These are phyloP conservation scores for Margaritispora aquatica DNA, from an alignment of 495 filamentous ascomycete species.

Conservation along the genomic window DNA sequence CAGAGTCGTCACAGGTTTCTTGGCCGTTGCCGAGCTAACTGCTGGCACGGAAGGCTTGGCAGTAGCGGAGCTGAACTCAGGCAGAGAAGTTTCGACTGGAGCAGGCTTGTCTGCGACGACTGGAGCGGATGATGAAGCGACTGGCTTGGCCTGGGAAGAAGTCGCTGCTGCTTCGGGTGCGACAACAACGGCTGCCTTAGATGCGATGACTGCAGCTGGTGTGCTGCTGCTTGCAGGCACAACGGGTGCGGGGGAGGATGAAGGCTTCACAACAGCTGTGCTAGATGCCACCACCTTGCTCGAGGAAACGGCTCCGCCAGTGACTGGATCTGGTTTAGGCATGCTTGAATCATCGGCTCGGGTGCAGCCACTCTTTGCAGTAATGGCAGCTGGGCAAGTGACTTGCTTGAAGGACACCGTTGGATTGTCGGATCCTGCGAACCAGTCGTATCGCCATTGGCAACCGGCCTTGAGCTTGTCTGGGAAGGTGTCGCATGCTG, in stretches of 20 bases:
- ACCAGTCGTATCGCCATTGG: constrained; percentile 66
- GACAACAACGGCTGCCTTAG: neutral
- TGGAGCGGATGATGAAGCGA: neutral
- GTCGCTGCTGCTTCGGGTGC: neutral
- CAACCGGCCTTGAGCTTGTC: constrained; percentile 53
- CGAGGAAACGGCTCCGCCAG: neutral
- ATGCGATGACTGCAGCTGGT: too few species aligned
- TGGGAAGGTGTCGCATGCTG: constrained; percentile 50
- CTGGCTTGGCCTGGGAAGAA: neutral
- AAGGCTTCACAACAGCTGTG: too few species aligned
- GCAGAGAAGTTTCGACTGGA: too few species aligned
- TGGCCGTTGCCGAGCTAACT: neutral
- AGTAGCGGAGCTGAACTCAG: too few species aligned
- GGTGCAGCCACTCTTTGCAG: constrained; percentile 44
- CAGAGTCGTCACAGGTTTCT: neutral
- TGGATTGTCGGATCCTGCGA: constrained; percentile 56
- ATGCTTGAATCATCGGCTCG: constrained; percentile 10
- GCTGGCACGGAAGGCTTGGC: too few species aligned
- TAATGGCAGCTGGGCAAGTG: constrained; percentile 53
- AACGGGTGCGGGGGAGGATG: neutral
- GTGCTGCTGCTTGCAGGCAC: too few species aligned
- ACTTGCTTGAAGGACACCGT: constrained; percentile 40
- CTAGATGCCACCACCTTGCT: neutral
- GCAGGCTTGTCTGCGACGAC: neutral
- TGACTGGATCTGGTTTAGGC: neutral